Evolutionary conservation across 2,329 filamentous ascomycete species (phyloP), one percentile per base, ranked within the genome.

Genomic region (Fusarium ramigenum): DNA sequence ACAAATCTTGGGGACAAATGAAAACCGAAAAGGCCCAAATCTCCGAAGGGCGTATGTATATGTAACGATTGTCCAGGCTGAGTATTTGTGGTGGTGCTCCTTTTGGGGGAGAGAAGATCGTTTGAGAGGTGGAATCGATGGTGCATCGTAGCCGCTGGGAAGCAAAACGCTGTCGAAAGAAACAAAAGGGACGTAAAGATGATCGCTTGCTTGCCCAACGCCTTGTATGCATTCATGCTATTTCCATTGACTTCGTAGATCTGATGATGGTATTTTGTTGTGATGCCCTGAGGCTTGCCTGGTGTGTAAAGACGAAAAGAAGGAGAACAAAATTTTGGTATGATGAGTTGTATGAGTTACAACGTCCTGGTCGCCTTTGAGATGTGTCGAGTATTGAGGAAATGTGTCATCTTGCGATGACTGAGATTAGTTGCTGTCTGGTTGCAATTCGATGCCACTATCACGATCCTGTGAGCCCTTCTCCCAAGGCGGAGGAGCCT

Each of bases 401-500:
- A 32, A 16, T 23, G 34, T 9, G 44, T 39, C 36, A 25, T 36
- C 10, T 44, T 18, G 11, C 15, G 37, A 50, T 42, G 28, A 30
- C 42, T 11, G 32, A 65, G 44, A 37, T 37, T 37, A 67, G 46
- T 75, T 77, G 85, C 80, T 80, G 28, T 87, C 85, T 2, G 77
- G 70, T 28, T 82, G 82, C 60, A 88, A 77, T 70, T 87, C 87
- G 73, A 88, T 85, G 40, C 87, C 87, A 71, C 87, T 88, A 75
- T 88, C 87, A 63, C 86, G 83, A 75, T 87, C 86, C 66, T 86
- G 85, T 16, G 82, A 78, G 42, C 80, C 81, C 73, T 84, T 84
- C 39, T 77, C 70, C 80, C 82, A 83, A 9, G 79, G 72, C 42
- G 75, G 69, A 23, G 80, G 74, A 30, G 77, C 72, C 52, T 80